A percentile compares a stretch with the other conserved stretches of the same genome.
These are phyloP conservation scores for Endogone sp. DNA, from an alignment of 192 early-diverging fungal species.

Conservation along the genomic window DNA sequence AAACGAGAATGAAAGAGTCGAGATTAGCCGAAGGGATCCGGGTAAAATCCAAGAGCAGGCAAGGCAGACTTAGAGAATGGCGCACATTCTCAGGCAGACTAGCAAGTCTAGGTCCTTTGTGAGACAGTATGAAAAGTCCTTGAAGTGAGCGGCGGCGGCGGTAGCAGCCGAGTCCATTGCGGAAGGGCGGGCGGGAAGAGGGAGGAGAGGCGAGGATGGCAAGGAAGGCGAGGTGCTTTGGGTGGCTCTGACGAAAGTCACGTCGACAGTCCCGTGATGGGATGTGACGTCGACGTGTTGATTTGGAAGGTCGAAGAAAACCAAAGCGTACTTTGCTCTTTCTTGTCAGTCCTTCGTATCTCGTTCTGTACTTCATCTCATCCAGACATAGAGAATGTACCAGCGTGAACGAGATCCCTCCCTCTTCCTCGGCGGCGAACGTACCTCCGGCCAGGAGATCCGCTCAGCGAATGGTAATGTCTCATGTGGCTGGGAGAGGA, in stretches of 20 bases:
- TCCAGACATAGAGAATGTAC: constrained; percentile 39
- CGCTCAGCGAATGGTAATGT: constrained; percentile 88
- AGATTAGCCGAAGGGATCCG: background rate
- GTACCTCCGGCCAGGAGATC: constrained; percentile 88
- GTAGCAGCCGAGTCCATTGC: too few species aligned
- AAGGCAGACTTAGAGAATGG: too few species aligned
- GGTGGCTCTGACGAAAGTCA: too few species aligned
- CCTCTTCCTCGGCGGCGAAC: constrained; percentile 82
- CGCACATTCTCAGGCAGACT: constrained; percentile 59
- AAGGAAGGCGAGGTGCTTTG: too few species aligned
- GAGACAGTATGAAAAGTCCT: constrained; percentile 71
- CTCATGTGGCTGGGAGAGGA: too few species aligned
- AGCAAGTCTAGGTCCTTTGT: constrained; percentile 59
- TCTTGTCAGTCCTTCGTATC: background rate
- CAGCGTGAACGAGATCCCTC: constrained; percentile 40
- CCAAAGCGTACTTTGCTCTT: background rate
- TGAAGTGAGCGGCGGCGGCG: too few species aligned
- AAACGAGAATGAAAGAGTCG: background rate
- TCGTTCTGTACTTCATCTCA: constrained; percentile 4
- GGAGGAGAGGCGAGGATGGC: too few species aligned
- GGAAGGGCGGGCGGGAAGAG: too few species aligned
- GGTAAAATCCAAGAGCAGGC: background rate
- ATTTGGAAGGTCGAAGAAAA: background rate
- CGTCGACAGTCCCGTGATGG: too few species aligned
- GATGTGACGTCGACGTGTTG: background rate